Percentiles rank a stretch among this genome's conserved stretches.
Conservation (phyloP, 1,284 basidiomycete genomes). For the Papiliotrema flavescens region DNA sequence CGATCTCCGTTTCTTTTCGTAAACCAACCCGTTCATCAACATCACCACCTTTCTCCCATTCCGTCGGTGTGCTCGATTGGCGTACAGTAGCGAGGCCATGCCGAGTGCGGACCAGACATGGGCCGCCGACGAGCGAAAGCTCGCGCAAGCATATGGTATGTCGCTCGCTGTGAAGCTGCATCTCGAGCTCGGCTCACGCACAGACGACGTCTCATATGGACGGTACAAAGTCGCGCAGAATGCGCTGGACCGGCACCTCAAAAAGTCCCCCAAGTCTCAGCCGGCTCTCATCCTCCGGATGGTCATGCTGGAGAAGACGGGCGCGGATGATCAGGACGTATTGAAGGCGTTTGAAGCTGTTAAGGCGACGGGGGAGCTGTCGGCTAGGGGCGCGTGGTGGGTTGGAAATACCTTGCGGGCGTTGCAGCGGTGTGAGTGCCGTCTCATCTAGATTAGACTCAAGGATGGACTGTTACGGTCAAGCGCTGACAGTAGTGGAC, state of each 20-base stretch:
- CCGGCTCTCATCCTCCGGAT: conserved; percentile 39
- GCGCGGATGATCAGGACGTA: conserved; percentile 11
- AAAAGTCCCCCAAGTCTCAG: conserved; percentile 42
- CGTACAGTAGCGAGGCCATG: too few relatives aligned
- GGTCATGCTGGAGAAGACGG: conserved; percentile 24
- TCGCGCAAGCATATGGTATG: conserved; percentile 1
- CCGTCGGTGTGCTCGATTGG: too few relatives aligned
- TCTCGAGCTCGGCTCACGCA: neutral
- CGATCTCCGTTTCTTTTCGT: too few relatives aligned
- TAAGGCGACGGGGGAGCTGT: conserved; percentile 23
- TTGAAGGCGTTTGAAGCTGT: conserved; percentile 24
- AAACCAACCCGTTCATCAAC: too few relatives aligned
- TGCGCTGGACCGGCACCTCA: conserved; percentile 27
- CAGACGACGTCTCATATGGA: conserved; percentile 33
- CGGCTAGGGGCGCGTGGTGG: conserved; percentile 26
- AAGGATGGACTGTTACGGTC: too few relatives aligned
- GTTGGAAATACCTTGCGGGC: conserved; percentile 21
- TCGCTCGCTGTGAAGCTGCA: neutral
- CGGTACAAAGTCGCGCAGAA: conserved; percentile 25
- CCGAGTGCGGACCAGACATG: conserved; percentile 1
- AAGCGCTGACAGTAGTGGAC: conserved; percentile 23
- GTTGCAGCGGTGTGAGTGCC: conserved; percentile 35
- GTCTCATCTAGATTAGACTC: too few relatives aligned
- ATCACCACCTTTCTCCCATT: too few relatives aligned
- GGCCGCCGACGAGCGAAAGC: conserved; percentile 6